phyloP scores from a whole-genome alignment of 371 early-diverging fungal species.

The Thermomucor indicae-seudaticae region DNA sequence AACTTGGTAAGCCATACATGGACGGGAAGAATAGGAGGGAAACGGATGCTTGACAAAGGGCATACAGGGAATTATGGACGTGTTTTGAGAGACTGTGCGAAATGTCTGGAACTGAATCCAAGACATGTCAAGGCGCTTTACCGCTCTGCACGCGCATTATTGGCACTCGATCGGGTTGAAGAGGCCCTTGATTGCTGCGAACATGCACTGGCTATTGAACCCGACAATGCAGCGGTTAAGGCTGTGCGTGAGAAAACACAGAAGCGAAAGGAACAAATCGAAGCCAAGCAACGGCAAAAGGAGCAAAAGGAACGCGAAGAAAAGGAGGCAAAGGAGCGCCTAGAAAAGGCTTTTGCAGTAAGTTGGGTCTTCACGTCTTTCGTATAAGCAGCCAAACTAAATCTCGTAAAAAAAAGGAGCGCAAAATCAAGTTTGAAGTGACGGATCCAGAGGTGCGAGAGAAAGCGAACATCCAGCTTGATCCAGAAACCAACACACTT shows the following conservation, averaged over 20 bases:
- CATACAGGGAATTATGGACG: constrained; percentile 71
- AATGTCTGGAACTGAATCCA: constrained; percentile 75
- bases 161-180: constrained; percentile 68
- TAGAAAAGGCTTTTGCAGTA: constrained; percentile 51
- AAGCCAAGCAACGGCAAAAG: constrained; percentile 38
- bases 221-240: constrained; percentile 64
- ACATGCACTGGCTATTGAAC: constrained; percentile 64
- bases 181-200: constrained; percentile 88
- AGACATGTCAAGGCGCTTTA: constrained; percentile 89
- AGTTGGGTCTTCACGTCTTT: no score
- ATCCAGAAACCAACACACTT: constrained; percentile 60
- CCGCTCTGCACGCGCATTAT: constrained; percentile 83
- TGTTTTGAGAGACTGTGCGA: constrained; percentile 85
- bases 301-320: constrained; percentile 44
- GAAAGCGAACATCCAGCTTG: constrained; percentile 59
- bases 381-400: no score
- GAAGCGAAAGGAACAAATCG: constrained; percentile 34
- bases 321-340: constrained; percentile 36
- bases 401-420: constrained; percentile 29
- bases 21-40: background rate
- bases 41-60: background rate
- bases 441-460: constrained; percentile 38
- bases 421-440: constrained; percentile 51
- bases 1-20: constrained; percentile 58
- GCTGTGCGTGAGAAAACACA: constrained; percentile 37